Evolutionary conservation across 768 basidiomycete species (phyloP).

Genomic region (Inosperma sp.): DNA sequence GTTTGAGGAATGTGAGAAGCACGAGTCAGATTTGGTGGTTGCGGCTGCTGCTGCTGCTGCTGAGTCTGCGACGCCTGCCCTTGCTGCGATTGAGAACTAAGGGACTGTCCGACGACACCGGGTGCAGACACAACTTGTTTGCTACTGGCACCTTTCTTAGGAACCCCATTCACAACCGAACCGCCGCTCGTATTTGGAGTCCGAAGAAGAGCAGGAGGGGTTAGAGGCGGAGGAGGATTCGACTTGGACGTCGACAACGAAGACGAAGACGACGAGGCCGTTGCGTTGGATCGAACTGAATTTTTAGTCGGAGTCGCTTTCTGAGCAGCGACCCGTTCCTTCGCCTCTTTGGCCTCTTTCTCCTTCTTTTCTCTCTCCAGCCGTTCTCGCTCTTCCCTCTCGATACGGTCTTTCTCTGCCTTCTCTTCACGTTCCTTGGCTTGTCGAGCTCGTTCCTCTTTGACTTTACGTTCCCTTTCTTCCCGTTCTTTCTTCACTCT

Average conservation of each 20-base stretch:
- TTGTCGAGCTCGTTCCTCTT: constrained; percentile 61
- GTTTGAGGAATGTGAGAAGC: constrained; percentile 44
- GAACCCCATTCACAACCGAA: constrained; percentile 32
- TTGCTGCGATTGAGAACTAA: constrained; percentile 31
- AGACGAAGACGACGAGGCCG: constrained; percentile 40
- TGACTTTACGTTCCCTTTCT: constrained; percentile 64
- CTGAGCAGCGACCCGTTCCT: constrained; percentile 31
- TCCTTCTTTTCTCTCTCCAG: constrained; percentile 32
- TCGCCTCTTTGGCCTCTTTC: constrained; percentile 29
- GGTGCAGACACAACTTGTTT: constrained; percentile 20
- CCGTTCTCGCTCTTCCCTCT: constrained; percentile 40
- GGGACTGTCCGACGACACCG: constrained; percentile 28
- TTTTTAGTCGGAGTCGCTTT: constrained; percentile 45
- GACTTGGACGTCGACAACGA: constrained; percentile 18
- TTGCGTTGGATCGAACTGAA: constrained; percentile 42
- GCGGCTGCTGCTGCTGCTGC: constrained; percentile 14
- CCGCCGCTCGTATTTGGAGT: constrained; percentile 33
- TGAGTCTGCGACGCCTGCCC: constrained; percentile 18
- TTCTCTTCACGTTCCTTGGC: constrained; percentile 62
- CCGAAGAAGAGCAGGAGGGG: constrained; percentile 36
- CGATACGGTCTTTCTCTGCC: constrained; percentile 41
- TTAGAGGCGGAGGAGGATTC: constrained; percentile 27
- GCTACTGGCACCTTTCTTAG: constrained; percentile 50
- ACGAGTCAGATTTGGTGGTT: constrained; percentile 38
- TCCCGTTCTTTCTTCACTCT: constrained; percentile 64